These are phyloP conservation scores for Fusarium phyllophilum DNA, from an alignment of 2,329 filamentous ascomycete genomes.

Conservation along the genomic window DNA sequence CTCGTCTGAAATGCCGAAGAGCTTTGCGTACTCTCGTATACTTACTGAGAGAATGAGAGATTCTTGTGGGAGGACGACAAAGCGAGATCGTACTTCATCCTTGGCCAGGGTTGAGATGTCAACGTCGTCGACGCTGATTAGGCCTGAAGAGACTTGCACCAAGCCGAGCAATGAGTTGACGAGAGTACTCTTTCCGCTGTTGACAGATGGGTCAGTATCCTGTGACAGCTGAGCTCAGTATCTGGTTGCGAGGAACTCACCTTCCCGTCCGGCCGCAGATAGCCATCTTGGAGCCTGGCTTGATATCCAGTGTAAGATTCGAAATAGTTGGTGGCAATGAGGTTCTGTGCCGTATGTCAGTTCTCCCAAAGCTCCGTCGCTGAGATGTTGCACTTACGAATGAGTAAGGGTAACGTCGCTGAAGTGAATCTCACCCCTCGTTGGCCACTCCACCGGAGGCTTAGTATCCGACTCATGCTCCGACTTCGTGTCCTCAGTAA, in stretches of 20 bases:
- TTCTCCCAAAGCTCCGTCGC: accelerated
- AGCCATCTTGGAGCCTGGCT: not conserved
- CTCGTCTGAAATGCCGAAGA: not conserved
- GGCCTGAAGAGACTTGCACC: not conserved
- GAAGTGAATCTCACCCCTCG: not conserved
- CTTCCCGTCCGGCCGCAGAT: not conserved
- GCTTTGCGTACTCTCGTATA: not conserved
- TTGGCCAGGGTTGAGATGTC: not conserved
- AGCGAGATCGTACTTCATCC: not conserved
- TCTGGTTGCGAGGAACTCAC: not conserved
- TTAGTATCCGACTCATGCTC: not conserved
- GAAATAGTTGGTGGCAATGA: not conserved
- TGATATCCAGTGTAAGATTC: not conserved
- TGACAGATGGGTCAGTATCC: not conserved
- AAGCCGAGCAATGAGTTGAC: not conserved
- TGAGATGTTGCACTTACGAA: not conserved
- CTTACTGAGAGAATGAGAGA: not conserved
- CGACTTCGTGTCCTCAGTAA: not conserved
- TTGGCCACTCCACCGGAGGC: not conserved
- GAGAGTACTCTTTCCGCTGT: not conserved
- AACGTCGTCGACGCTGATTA: not conserved
- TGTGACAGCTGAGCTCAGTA: too few species aligned
- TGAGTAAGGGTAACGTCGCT: not conserved
- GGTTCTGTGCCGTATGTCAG: not conserved
- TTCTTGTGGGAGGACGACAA: not conserved